Base-by-base conservation (phyloP, 345 rosid species). In the Tarenaya hassleriana region DNA sequence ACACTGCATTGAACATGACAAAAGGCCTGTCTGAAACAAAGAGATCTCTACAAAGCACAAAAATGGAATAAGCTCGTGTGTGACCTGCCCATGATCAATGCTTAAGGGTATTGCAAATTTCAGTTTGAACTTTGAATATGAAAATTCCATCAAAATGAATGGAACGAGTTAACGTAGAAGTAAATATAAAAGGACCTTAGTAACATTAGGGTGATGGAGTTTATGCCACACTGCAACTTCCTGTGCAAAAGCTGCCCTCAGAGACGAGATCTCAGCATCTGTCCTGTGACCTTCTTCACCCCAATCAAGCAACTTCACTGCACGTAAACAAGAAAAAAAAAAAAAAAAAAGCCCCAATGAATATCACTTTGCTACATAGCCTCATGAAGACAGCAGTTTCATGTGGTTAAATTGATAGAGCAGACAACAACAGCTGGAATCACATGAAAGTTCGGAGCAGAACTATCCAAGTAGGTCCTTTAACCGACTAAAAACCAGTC, bases 141-240 rank as follows among this genome's bases (percentile, higher is more conserved):
- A n/a, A n/a, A n/a, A n/a, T n/a, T n/a, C n/a, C n/a, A n/a, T n/a
- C 10, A 18, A 29, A 39, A 21, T 5, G 55, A 34, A 35, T 47
- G 38, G 13, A 34, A 49, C 10, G 4, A 0, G 16, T 50, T 21
- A 11, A 38, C 46, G 14, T 24, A 24, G 17, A 7, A 48, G 5
- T 12, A 54, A 52, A 33, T 7, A 50, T 52, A 63, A 29, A 67
- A 43, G 17, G n/a, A 92, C 98, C 98, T 88, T 88, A 16, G 98
- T 88, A 63, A 92, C 98, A 74, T 92, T 92, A 53, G 97, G 97
- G 72, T 92, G 97, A 58, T 92, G 77, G 44, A 92, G 86, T 66
- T 85, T 92, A 73, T 88, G 98, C 98, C 98, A 92, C 43, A 92
- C 98, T 39, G 87, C 82, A 74, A 92, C 97, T 75, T 92, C 98